Percentiles rank a stretch among this genome's conserved stretches.
Conservation (phyloP, 2,329 filamentous ascomycete species). For the Leptodontidium sp. region DNA sequence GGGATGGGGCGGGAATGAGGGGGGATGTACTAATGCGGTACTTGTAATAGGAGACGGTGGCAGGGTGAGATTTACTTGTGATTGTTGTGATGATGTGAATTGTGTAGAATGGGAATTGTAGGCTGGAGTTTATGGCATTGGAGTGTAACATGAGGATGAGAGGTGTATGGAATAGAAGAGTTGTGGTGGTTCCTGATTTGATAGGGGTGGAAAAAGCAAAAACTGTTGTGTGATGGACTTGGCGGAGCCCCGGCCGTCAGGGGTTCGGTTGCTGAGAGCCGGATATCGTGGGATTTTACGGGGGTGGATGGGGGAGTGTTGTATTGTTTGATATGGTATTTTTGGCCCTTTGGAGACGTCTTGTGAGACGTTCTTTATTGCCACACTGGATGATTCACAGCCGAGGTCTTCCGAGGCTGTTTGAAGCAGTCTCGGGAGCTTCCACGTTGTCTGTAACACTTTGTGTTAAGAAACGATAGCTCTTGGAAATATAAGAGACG, state of each 20-base stretch:
- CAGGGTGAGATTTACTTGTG: constrained; percentile 2
- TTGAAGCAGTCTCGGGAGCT: background rate
- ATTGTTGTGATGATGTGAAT: background rate
- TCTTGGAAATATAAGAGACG: background rate
- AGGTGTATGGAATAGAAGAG: no score
- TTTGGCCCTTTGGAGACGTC: background rate
- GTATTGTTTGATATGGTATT: background rate
- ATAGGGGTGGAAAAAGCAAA: background rate
- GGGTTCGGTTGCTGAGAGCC: background rate
- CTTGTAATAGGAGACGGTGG: background rate
- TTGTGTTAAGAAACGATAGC: background rate
- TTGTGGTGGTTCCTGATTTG: background rate
- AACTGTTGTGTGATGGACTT: background rate
- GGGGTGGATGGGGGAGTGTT: background rate
- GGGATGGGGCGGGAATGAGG: constrained; percentile 10
- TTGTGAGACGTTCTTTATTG: background rate
- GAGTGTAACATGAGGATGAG: no score
- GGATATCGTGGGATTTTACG: background rate
- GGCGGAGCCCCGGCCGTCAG: background rate
- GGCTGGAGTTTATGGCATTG: no score
- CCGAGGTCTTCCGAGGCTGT: background rate
- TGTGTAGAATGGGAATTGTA: background rate
- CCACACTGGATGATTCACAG: background rate
- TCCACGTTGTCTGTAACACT: no score
- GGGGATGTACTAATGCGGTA: background rate